Evolutionary conservation across 2,329 filamentous ascomycete species (phyloP).

Genomic region (Waltergamsia citrina): DNA sequence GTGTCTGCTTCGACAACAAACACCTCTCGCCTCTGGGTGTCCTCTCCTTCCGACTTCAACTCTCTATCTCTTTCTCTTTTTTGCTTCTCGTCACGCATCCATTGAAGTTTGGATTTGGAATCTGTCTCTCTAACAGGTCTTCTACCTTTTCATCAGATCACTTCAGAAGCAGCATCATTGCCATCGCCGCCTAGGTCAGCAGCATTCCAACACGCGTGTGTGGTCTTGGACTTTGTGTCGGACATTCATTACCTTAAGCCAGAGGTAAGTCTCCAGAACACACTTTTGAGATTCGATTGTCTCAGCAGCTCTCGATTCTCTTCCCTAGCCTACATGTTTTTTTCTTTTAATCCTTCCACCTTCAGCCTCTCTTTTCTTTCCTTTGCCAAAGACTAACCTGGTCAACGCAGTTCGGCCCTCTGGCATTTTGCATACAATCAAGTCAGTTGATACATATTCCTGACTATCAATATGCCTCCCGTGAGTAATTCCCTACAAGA

Average conservation of each 20-base stretch:
- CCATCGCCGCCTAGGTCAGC: not conserved
- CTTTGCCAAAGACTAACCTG: not conserved
- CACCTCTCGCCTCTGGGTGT: slow-evolving; percentile 7
- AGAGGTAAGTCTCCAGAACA: slow-evolving; percentile 24
- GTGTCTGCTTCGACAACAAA: slow-evolving; percentile 6
- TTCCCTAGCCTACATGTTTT: slow-evolving; percentile 8
- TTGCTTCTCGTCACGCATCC: not conserved
- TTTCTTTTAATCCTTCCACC: slow-evolving; percentile 5
- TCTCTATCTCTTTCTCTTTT: slow-evolving; percentile 3
- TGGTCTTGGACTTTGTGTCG: slow-evolving; percentile 15
- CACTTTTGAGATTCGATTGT: slow-evolving; percentile 16
- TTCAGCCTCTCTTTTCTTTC: slow-evolving; percentile 1
- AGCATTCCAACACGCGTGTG: slow-evolving; percentile 24
- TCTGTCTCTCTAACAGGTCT: not conserved
- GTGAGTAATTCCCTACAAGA: slow-evolving; percentile 14
- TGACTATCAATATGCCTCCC: slow-evolving; percentile 21
- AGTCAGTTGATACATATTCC: slow-evolving; percentile 12
- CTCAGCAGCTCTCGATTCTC: slow-evolving; percentile 11
- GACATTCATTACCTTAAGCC: slow-evolving; percentile 18
- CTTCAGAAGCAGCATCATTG: not conserved
- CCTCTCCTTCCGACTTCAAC: slow-evolving; percentile 5
- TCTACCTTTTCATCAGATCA: not conserved
- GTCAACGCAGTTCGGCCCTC: slow-evolving; percentile 6
- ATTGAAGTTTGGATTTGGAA: not conserved
- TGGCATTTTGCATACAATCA: slow-evolving; percentile 4